Percentiles rank a stretch among this genome's conserved stretches.
These are phyloP conservation scores for Starmera caribaea DNA, from an alignment of 805 yeast genomes.

Conservation along the genomic window DNA sequence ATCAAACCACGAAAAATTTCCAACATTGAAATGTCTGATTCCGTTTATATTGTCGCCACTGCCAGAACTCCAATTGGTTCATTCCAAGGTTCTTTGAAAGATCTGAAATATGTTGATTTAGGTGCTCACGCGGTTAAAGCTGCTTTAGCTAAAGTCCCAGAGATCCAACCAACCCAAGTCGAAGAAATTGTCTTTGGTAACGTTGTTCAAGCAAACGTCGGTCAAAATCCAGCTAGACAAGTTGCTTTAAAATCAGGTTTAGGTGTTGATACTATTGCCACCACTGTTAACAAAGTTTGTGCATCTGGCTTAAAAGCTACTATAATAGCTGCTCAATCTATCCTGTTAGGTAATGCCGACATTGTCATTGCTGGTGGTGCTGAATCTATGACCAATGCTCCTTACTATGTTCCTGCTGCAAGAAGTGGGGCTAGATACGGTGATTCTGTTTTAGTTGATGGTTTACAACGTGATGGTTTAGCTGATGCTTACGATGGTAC, in stretches of 20 bases:
- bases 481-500: conserved; percentile 80
- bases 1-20: no score
- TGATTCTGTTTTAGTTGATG: conserved; percentile 70
- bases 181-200: conserved; percentile 92
- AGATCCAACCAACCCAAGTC: conserved; percentile 64
- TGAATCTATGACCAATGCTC: conserved; percentile 94
- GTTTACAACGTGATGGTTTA: conserved; percentile 86
- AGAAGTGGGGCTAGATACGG: conserved; percentile 91
- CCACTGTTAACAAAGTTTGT: conserved; percentile 94
- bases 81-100: conserved; percentile 74
- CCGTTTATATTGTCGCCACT: conserved; percentile 81
- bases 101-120: conserved; percentile 71
- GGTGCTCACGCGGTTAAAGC: conserved; percentile 91
- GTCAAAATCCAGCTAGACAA: conserved; percentile 98
- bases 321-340: conserved; percentile 84
- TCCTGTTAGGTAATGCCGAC: conserved; percentile 81
- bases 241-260: conserved; percentile 89
- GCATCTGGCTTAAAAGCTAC: conserved; percentile 93
- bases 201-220: conserved; percentile 86
- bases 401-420: conserved; percentile 81
- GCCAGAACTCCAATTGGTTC: conserved; percentile 97
- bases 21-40: conserved; percentile 23
- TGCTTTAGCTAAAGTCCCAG: conserved; percentile 76
- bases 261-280: conserved; percentile 68
- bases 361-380: conserved; percentile 96